Percentiles rank a stretch among this genome's conserved stretches.
These are phyloP conservation scores for Saccharomycopsis synnaedendra DNA, from an alignment of 805 yeast genomes.

Conservation along the genomic window DNA sequence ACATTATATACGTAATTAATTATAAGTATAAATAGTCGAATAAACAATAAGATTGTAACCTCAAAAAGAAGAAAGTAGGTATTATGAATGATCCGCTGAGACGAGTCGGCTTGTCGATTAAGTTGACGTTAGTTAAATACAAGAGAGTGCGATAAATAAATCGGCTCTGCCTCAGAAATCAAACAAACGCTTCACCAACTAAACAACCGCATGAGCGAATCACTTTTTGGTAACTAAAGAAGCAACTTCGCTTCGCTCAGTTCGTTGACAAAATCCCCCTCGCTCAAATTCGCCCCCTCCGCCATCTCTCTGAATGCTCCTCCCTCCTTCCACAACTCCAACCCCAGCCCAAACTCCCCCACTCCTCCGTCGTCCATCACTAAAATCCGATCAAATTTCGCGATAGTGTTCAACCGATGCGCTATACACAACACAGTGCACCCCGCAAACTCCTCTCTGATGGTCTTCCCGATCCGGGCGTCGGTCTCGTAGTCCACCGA, in stretches of 20 bases:
- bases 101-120: no score
- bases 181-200: no score
- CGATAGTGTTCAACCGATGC: slow-evolving; percentile 67
- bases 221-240: no score
- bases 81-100: no score
- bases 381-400: slow-evolving; percentile 57
- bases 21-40: no score
- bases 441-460: slow-evolving; percentile 50
- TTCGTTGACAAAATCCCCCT: slow-evolving; percentile 27
- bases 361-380: slow-evolving; percentile 61
- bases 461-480: slow-evolving; percentile 66
- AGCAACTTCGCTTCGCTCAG: not conserved
- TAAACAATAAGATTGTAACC: no score
- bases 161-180: no score
- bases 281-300: slow-evolving; percentile 32
- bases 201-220: no score
- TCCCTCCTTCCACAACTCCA: slow-evolving; percentile 30
- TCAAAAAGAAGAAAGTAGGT: no score
- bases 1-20: no score
- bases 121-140: no score
- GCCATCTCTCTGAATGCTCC: slow-evolving; percentile 44
- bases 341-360: slow-evolving; percentile 52
- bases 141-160: no score
- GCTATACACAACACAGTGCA: slow-evolving; percentile 84
- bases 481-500: slow-evolving; percentile 84